phyloP scores from a whole-genome alignment of 1,284 basidiomycete species.

The Ustilago sp. region DNA sequence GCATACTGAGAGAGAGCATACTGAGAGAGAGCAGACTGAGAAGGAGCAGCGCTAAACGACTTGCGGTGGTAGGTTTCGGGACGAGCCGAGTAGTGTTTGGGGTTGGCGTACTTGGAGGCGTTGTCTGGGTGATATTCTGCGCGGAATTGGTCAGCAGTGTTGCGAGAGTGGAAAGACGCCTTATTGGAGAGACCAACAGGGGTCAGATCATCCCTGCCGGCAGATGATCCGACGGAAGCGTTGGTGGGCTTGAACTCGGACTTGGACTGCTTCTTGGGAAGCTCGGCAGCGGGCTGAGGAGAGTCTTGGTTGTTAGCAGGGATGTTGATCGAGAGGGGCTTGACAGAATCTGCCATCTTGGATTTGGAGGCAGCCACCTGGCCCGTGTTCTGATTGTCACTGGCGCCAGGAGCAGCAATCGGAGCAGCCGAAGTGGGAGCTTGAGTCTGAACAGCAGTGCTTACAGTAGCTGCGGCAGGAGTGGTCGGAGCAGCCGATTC shows the following conservation, averaged over 20 bases:
- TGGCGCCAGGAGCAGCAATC: constrained; percentile 10
- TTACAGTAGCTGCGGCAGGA: constrained; percentile 1
- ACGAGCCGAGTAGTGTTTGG: constrained; percentile 61
- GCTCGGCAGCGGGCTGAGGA: constrained; percentile 25
- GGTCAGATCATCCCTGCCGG: constrained; percentile 31
- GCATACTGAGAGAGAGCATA: constrained; percentile 18
- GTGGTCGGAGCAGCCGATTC: constrained; percentile 24
- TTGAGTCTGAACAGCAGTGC: background rate
- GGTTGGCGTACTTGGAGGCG: constrained; percentile 56
- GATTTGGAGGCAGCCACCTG: constrained; percentile 4
- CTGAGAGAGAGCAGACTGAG: constrained; percentile 19
- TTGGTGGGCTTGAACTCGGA: constrained; percentile 20
- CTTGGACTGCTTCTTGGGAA: constrained; percentile 52
- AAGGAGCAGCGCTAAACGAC: constrained; percentile 39
- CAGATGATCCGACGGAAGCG: constrained; percentile 7
- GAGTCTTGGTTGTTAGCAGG: constrained; percentile 27
- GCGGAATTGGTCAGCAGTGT: constrained; percentile 38
- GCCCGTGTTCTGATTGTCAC: constrained; percentile 11
- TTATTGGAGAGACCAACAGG: constrained; percentile 33
- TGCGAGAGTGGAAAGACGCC: constrained; percentile 61
- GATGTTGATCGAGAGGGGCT: constrained; percentile 48
- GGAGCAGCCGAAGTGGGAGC: constrained; percentile 13
- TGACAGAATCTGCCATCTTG: constrained; percentile 27
- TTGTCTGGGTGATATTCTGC: constrained; percentile 57
- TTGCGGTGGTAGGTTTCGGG: constrained; percentile 61